Evolutionary conservation across 179 eudicot genomes (phyloP).

Genomic region (Camellia oleifera): DNA sequence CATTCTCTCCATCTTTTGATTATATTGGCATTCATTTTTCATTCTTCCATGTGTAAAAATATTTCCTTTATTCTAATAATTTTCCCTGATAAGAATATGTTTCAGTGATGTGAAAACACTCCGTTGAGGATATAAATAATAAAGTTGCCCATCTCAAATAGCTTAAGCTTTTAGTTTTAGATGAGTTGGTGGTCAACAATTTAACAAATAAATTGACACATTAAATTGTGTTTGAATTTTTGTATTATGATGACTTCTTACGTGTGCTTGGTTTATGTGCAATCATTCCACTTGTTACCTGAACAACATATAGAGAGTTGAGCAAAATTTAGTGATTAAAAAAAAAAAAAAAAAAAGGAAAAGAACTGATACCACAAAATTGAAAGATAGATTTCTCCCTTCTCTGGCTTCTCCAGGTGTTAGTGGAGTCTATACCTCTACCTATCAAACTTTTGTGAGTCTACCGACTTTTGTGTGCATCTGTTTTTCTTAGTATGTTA

Average conservation of each 20-base stretch:
- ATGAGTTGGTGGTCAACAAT: too few species aligned
- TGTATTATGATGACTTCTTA: not conserved
- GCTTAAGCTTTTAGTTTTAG: too few species aligned
- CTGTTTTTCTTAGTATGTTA: not conserved
- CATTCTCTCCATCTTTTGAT: not conserved
- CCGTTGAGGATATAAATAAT: too few species aligned
- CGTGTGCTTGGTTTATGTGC: not conserved
- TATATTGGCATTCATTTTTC: not conserved
- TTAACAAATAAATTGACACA: not conserved
- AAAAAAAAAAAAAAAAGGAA: not conserved
- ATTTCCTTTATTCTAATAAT: not conserved
- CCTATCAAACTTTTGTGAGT: not conserved
- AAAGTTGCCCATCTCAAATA: too few species aligned
- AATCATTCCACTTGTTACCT: not conserved
- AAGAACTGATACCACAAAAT: not conserved
- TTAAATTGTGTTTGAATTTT: not conserved
- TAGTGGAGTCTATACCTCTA: not conserved
- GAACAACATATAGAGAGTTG: not conserved
- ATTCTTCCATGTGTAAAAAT: not conserved
- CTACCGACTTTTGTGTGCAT: not conserved
- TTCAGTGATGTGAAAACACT: not conserved
- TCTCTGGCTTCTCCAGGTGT: not conserved
- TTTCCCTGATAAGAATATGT: not conserved
- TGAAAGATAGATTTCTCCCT: not conserved
- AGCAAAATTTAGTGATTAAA: not conserved